phyloP scores from a whole-genome alignment of 345 rosid species.

The Citrus sinensis region DVS_A1.0 CM039169.1:30461001-30461500 shows the following conservation, averaged over 20 bases:
- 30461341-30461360: background rate
- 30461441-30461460: background rate
- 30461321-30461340: conserved; percentile 33
- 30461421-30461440: background rate
- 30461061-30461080: background rate
- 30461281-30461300: conserved; percentile 26
- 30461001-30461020: conserved; percentile 64
- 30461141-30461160: conserved; percentile 27
- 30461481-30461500: background rate
- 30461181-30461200: background rate
- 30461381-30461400: background rate
- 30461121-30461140: conserved; percentile 1
- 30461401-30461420: background rate
- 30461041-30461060: conserved; percentile 10
- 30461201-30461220: background rate
- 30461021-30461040: conserved; percentile 71
- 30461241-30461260: background rate
- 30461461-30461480: background rate
- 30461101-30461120: background rate
- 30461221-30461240: background rate
- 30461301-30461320: conserved; percentile 35
- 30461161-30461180: conserved; percentile 13
- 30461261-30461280: conserved; percentile 24
- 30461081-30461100: no score
- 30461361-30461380: background rate